A percentile compares a stretch with the other conserved stretches of the same genome.
These are phyloP conservation scores for Russula compacta DNA, from an alignment of 768 basidiomycete genomes.

Conservation along the genomic window DNA sequence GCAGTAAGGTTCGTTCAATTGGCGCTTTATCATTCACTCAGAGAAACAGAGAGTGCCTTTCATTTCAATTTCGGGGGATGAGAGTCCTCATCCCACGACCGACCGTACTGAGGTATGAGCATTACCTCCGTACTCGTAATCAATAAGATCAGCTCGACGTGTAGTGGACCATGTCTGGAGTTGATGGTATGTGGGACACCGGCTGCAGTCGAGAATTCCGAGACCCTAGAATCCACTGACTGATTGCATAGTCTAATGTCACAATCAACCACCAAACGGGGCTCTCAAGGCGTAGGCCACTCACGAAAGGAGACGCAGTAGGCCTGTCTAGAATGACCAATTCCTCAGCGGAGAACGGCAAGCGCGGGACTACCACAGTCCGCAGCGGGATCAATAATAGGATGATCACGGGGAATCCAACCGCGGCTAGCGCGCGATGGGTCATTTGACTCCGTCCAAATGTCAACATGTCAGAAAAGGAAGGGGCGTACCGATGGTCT, in stretches of 20 bases:
- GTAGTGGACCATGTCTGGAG: background rate
- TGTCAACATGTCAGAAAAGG: background rate
- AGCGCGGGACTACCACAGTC: slow-evolving; percentile 55
- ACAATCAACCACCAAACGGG: background rate
- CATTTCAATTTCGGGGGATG: background rate
- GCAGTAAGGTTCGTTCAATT: too few relatives aligned
- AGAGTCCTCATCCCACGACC: background rate
- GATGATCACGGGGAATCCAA: slow-evolving; percentile 87
- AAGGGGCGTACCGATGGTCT: slow-evolving; percentile 60
- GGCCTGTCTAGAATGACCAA: slow-evolving; percentile 82
- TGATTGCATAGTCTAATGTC: slow-evolving; percentile 16
- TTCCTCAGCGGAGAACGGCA: slow-evolving; percentile 73
- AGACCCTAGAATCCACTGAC: slow-evolving; percentile 12
- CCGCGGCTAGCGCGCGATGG: slow-evolving; percentile 47
- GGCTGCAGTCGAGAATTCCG: background rate
- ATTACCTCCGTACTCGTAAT: too few relatives aligned
- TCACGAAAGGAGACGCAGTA: slow-evolving; percentile 77
- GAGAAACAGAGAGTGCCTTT: too few relatives aligned
- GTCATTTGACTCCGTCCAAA: background rate
- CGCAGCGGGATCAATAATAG: slow-evolving; percentile 74
- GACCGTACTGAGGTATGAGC: too few relatives aligned
- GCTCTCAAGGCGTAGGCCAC: slow-evolving; percentile 25
- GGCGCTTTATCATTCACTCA: too few relatives aligned
- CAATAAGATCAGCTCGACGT: background rate
- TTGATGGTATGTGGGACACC: background rate